These are phyloP conservation scores for Eruca vesicaria DNA, from an alignment of 441 rosid genomes.

Conservation along the genomic window DNA sequence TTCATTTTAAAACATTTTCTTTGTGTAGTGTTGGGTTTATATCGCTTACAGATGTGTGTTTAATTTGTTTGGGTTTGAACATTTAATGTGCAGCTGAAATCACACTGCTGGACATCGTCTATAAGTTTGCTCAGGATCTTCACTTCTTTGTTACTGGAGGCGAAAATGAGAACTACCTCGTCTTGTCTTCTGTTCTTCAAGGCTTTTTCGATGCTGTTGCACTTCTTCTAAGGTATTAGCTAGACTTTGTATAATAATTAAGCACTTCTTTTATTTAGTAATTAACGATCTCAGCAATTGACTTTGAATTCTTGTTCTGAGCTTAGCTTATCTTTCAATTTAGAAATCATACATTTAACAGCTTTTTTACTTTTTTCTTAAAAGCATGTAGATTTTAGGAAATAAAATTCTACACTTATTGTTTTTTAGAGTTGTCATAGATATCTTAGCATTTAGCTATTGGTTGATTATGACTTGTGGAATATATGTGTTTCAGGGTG, in stretches of 20 bases:
- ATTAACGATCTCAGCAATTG: background rate
- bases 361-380: no score
- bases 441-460: no score
- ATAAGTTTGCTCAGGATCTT: no score
- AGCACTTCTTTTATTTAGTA: background rate
- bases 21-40: background rate
- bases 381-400: no score
- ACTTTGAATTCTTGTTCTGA: conserved; percentile 24
- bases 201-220: conserved; percentile 82
- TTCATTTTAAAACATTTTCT: background rate
- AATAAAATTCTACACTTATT: conserved; percentile 47
- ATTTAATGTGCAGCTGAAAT: conserved; percentile 70
- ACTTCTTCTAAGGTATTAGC: conserved; percentile 86
- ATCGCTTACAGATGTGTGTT: background rate
- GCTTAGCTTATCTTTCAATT: conserved; percentile 75
- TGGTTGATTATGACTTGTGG: conserved; percentile 5
- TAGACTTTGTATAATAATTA: no score
- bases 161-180: conserved; percentile 85
- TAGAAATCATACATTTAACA: no score
- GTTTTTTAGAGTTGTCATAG: background rate
- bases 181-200: conserved; percentile 78
- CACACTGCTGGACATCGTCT: conserved; percentile 76
- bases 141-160: conserved; percentile 86
- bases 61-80: no score
- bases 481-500: conserved; percentile 49